Base-by-base conservation (phyloP, 2,329 filamentous ascomycete genomes). In the Aspergillus sp. region DNA sequence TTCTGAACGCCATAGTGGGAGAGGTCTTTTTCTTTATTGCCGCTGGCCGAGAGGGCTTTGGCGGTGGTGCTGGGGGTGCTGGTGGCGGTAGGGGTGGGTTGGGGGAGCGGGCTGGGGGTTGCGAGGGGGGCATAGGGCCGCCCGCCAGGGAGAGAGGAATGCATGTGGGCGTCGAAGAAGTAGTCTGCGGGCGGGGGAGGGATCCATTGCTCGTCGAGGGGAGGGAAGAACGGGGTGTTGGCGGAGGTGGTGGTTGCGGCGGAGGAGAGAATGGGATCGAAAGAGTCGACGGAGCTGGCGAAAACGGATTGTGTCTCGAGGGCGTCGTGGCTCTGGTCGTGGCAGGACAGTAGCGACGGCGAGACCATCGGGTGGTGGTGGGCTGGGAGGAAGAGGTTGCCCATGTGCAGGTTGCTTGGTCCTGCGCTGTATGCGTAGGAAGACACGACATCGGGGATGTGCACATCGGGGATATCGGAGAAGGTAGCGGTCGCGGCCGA, bases 1-100 rank as follows among this genome's bases (percentile, higher is more conserved):
- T 60, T 61, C n/a, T 56, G 62, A 26, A 65, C 60, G 2, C 70
- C 70, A 53, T 69, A 73, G 44, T 64, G 60, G 3, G 62, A 57
- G 16, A 72, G 63, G 52, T 71, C 63, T 22, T 48, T 60, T 32
- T 47, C 36, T 11, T 32, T 47, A 4, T 33, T 26, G 26, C 16
- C 24, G 19, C 14, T n/a, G 38, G 26, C 17, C 20, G 30, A 41
- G 13, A 14, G 16, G 32, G 47, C 38, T 33, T 32, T 30, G 32
- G 40, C 7, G 24, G 35, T 33, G 19, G 30, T 16, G 19, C 19
- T 45, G 43, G 36, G 19, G 20, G n/a, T 32, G n/a, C 14, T n/a
- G n/a, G n/a, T 26, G 24, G 24, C 17, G 17, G 17, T 24, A 2
- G 38, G n/a, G 16, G 20, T 26, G 9, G 26, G 24, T n/a, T 24